Base-by-base conservation (phyloP, 1,284 basidiomycete species). In the Violaceomyces palustris region DNA sequence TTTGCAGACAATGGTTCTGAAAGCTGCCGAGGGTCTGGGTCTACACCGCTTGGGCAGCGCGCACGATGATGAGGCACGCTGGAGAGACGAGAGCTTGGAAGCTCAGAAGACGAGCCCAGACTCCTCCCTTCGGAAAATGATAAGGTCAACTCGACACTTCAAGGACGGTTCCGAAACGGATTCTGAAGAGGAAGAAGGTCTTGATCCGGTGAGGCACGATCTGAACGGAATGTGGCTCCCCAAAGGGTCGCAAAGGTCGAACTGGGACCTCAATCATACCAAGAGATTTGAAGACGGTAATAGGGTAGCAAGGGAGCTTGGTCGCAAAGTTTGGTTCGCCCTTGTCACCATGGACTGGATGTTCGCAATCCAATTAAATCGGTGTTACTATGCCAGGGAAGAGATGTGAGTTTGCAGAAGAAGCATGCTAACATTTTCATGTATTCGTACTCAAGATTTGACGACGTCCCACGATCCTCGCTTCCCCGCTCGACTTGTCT, bases 21-120 rank as follows among this genome's bases (percentile, higher is more conserved):
- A 46, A 39, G 48, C 57, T 11, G 45, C 59, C 24, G 59, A 64
- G 31, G 37, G 39, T 21, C 41, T 64, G 32, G 64, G 59, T 4
- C 39, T 62, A 36, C 55, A 64, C 26, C 44, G 39, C 7, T 51
- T 67, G 17, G 64, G 64, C 26, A 61, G 52, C 1, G 64, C 64
- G 6, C 38, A 50, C n/a, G 54, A 46, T 19, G 64, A 67, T 22
- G 55, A 64, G 29, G 50, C 59, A 10, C 43, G 44, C 18, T 67
- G 64, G 64, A 21, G 43, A 11, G 45, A 66, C 6, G 50, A 54
- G 26, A 43, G 35, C 24, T 10, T 18, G 6, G 1, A 42, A 43
- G 24, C 26, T n/a, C n/a, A 9, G 19, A n/a, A 11, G 18, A 26
- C 9, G 40, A 54, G 8, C 39, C 46, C 28, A 48, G 49, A 19